phyloP scores from a whole-genome alignment of 2,329 filamentous ascomycete species.

The Verticillium nonalfalfae region DNA sequence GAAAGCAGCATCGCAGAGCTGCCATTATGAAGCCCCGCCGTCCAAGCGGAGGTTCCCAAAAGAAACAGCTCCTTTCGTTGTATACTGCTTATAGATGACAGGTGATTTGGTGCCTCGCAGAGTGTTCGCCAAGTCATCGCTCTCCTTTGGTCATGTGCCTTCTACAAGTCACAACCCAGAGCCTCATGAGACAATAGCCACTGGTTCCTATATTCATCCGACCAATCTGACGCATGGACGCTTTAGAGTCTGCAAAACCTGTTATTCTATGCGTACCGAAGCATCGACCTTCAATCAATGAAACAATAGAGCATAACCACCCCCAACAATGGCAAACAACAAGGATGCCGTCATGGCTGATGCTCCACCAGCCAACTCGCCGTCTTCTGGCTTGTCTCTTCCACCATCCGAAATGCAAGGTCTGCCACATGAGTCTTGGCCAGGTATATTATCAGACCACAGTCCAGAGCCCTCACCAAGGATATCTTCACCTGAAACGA shows the following conservation, averaged over 20 bases:
- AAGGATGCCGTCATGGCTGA: slow-evolving; percentile 7
- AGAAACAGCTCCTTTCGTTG: background rate
- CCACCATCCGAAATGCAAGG: background rate
- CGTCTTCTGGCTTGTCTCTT: slow-evolving; percentile 2
- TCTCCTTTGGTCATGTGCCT: background rate
- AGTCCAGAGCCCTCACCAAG: background rate
- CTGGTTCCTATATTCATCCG: background rate
- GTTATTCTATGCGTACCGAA: background rate
- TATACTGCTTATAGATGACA: background rate
- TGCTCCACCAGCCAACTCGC: background rate
- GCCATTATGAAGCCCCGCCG: background rate
- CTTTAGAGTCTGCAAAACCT: background rate
- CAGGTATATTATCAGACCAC: background rate
- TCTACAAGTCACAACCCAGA: background rate
- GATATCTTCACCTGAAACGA: background rate
- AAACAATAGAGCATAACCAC: background rate
- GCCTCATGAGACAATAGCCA: background rate
- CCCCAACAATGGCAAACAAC: background rate
- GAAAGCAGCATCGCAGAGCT: background rate
- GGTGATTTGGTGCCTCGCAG: background rate
- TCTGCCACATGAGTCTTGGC: background rate
- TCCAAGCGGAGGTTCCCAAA: background rate
- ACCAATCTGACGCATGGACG: background rate
- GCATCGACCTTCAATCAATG: background rate
- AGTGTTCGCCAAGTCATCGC: background rate